Evolutionary conservation across 1,284 basidiomycete species (phyloP).

Genomic region (Leccinum griseonigrum): DNA sequence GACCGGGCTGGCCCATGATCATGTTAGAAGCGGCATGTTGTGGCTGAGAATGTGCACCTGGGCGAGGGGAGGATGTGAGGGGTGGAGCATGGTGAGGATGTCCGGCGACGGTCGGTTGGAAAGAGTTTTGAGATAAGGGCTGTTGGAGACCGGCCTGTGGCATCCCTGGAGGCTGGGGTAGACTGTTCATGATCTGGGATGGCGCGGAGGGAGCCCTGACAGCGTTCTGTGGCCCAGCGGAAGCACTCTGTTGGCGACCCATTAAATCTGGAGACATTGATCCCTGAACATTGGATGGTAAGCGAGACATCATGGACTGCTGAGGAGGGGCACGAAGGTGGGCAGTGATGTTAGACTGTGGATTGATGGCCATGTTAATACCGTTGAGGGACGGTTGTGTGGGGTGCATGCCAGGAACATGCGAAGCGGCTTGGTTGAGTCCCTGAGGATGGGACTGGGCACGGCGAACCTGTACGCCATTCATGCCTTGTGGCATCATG

Average conservation of each 20-base stretch:
- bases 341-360: conserved; percentile 37
- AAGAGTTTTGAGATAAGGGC: conserved; percentile 44
- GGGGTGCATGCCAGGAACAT: conserved; percentile 41
- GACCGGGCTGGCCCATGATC: conserved; percentile 42
- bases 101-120: conserved; percentile 35
- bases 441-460: conserved; percentile 49
- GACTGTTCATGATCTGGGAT: conserved; percentile 48
- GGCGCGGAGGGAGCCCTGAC: conserved; percentile 40
- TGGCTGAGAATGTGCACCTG: conserved; percentile 39
- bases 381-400: conserved; percentile 33
- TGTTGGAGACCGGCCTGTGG: conserved; percentile 35
- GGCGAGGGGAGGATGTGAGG: conserved; percentile 47
- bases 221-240: conserved; percentile 39
- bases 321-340: conserved; percentile 35
- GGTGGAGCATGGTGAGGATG: conserved; percentile 39
- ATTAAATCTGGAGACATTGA: conserved; percentile 45
- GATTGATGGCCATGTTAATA: conserved; percentile 43
- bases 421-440: conserved; percentile 36
- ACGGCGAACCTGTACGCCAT: conserved; percentile 42
- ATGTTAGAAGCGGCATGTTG: conserved; percentile 39
- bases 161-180: conserved; percentile 45
- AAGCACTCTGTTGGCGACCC: conserved; percentile 35
- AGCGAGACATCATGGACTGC: conserved; percentile 33
- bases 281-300: conserved; percentile 38
- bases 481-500: conserved; percentile 37